These are phyloP conservation scores for Auriscalpium orientale DNA, from an alignment of 768 basidiomycete species.

Conservation along the genomic window DNA sequence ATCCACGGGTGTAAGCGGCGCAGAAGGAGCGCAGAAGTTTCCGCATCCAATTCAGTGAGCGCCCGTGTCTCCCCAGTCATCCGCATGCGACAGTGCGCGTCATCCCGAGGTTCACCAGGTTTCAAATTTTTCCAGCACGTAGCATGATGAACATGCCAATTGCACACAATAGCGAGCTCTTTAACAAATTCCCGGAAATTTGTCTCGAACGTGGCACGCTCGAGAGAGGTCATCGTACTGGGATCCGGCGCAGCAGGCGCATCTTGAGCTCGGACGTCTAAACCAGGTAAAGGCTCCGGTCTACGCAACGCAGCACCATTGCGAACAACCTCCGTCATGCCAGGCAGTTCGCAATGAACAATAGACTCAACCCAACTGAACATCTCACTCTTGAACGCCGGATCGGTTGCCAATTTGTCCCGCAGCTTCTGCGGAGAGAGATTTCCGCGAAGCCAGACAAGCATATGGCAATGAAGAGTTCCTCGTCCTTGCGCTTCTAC, in stretches of 20 bases:
- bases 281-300: neutral
- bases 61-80: no score
- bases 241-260: neutral
- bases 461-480: slow-evolving; percentile 33
- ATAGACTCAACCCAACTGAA: neutral
- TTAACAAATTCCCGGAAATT: neutral
- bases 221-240: neutral
- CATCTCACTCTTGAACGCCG: neutral
- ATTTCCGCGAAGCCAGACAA: neutral
- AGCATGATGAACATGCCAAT: no score
- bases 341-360: neutral
- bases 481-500: slow-evolving; percentile 34
- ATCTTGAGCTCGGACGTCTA: neutral
- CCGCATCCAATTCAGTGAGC: no score
- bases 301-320: neutral
- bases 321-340: neutral
- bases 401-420: neutral
- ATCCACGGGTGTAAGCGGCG: no score
- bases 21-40: no score
- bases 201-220: neutral
- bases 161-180: no score
- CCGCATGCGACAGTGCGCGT: no score
- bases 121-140: no score
- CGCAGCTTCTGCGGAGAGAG: neutral
- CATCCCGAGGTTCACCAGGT: no score